Evolutionary conservation across 2,329 filamentous ascomycete genomes (phyloP).

Genomic region (Pseudogymnoascus sp.): DNA sequence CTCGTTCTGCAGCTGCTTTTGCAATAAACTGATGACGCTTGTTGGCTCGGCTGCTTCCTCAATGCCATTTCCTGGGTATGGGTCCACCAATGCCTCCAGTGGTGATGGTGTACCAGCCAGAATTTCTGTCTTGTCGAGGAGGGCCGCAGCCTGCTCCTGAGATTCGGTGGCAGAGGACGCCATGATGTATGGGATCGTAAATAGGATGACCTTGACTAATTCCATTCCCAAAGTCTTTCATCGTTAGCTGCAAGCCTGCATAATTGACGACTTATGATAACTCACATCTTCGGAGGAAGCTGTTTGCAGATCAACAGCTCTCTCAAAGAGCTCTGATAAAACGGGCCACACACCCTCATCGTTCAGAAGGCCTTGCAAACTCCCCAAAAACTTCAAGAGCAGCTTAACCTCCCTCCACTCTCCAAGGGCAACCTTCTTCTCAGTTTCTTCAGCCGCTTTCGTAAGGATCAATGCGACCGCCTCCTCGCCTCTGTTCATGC

Average conservation of each 20-base stretch:
- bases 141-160: constrained; percentile 65
- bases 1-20: constrained; percentile 78
- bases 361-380: constrained; percentile 71
- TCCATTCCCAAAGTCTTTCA: constrained; percentile 67
- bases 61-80: constrained; percentile 63
- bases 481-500: constrained; percentile 57
- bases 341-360: constrained; percentile 81
- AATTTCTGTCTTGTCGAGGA: constrained; percentile 91
- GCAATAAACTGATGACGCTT: constrained; percentile 74
- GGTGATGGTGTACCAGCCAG: constrained; percentile 84
- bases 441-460: constrained; percentile 54
- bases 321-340: constrained; percentile 81
- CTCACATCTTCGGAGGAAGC: constrained; percentile 86
- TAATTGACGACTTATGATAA: constrained; percentile 20
- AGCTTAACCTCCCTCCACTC: constrained; percentile 91
- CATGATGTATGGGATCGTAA: constrained; percentile 89
- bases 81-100: constrained; percentile 79
- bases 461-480: constrained; percentile 65
- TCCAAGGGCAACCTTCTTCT: constrained; percentile 63
- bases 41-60: constrained; percentile 57
- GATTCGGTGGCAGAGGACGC: constrained; percentile 64
- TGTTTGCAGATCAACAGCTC: constrained; percentile 89
- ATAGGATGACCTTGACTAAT: constrained; percentile 91
- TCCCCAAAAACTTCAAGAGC: constrained; percentile 80
- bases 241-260: neutral